phyloP scores from a whole-genome alignment of 1,284 basidiomycete species.

The Malassezia arunalokei region DNA sequence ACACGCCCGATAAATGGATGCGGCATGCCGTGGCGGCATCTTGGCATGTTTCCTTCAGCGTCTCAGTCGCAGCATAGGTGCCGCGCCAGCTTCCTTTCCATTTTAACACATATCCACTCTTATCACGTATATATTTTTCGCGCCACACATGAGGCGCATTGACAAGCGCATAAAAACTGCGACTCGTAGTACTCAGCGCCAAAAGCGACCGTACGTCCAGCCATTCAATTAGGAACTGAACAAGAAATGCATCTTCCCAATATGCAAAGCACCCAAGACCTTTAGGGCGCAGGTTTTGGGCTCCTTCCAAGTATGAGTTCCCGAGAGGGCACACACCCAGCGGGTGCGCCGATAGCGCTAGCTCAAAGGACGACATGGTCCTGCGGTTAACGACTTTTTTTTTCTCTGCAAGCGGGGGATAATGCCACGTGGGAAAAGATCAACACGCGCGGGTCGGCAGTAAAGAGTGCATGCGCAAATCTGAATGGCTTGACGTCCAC shows the following conservation, averaged over 20 bases:
- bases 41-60: neutral
- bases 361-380: conserved; percentile 1
- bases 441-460: neutral
- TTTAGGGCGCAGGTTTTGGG: conserved; percentile 16
- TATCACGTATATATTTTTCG: conserved; percentile 21
- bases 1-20: conserved; percentile 1
- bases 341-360: conserved; percentile 21
- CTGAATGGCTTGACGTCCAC: neutral
- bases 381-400: neutral
- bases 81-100: conserved; percentile 41
- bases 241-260: conserved; percentile 29
- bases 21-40: conserved; percentile 8
- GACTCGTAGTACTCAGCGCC: conserved; percentile 22
- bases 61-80: conserved; percentile 20
- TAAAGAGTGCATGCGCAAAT: too few relatives aligned
- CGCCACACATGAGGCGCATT: conserved; percentile 26
- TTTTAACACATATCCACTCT: conserved; percentile 20
- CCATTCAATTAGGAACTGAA: conserved; percentile 23
- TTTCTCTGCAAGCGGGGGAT: neutral
- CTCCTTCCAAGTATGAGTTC: conserved; percentile 29
- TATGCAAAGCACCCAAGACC: conserved; percentile 24
- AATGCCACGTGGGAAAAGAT: conserved; percentile 7
- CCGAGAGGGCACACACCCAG: conserved; percentile 34
- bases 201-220: conserved; percentile 16
- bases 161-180: conserved; percentile 25